Conservation (phyloP, 495 filamentous ascomycete genomes). For the Talaromyces proteolyticus region DNA sequence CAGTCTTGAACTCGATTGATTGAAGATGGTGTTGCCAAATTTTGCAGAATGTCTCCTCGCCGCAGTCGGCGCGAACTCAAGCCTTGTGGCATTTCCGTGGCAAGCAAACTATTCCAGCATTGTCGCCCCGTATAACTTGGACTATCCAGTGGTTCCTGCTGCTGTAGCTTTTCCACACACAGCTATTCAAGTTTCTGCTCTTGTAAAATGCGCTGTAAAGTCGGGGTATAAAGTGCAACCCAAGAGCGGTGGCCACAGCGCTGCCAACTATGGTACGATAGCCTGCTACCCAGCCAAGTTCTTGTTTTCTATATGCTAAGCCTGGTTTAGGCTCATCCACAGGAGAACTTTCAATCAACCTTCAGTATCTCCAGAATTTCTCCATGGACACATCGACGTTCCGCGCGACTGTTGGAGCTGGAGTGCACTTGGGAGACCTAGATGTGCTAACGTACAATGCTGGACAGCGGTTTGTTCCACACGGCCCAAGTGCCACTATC, state of each 20-base stretch:
- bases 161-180: slow-evolving; percentile 57
- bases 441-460: slow-evolving; percentile 50
- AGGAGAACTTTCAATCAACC: slow-evolving; percentile 37
- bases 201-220: slow-evolving; percentile 52
- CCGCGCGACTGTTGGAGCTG: slow-evolving; percentile 61
- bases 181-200: slow-evolving; percentile 48
- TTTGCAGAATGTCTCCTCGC: slow-evolving; percentile 1
- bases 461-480: slow-evolving; percentile 59
- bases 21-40: too few relatives aligned
- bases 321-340: slow-evolving; percentile 35
- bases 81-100: not conserved
- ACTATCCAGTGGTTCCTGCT: slow-evolving; percentile 51
- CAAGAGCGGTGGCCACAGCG: slow-evolving; percentile 69
- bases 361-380: slow-evolving; percentile 44
- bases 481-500: slow-evolving; percentile 60
- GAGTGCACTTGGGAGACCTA: slow-evolving; percentile 56
- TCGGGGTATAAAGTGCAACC: slow-evolving; percentile 58
- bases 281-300: slow-evolving; percentile 25
- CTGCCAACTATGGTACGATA: slow-evolving; percentile 47
- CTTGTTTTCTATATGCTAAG: not conserved
- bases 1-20: too few relatives aligned
- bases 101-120: not conserved
- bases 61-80: not conserved
- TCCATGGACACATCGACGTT: slow-evolving; percentile 45
- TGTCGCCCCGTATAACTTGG: slow-evolving; percentile 52